Evolutionary conservation across 1,284 basidiomycete species (phyloP), one percentile per base, ranked within the genome.

Genomic region (Ceratobasidium sp.): DNA sequence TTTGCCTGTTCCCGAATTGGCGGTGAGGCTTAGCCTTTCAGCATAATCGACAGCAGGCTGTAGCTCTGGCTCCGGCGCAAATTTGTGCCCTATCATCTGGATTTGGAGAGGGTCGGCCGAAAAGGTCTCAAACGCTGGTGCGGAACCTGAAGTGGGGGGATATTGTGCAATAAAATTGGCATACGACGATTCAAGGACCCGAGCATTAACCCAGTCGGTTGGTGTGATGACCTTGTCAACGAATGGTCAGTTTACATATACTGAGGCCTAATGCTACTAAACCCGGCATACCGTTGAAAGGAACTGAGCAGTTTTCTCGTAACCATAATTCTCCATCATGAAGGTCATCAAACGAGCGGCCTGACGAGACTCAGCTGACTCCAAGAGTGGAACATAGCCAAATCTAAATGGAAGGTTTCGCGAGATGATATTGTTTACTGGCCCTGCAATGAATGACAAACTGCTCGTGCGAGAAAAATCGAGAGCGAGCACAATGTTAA

Each of bases 261-360:
- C 13, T 54, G 38, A 46, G 13, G 23, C 12, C 52, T 1, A 57
- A 57, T 66, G 67, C 62, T 33, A 62, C 6, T 23, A 5, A 77
- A 23, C 54, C 42, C 23, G 40, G 82, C 87, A 48, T 83, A 94
- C 92, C 79, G 85, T 84, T 78, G 85, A 85, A 61, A 95, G 82
- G 82, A 94, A 93, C 5, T 85, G 84, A 82, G 91, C 87, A 0
- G 94, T 91, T 78, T 86, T 87, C 61, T 87, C 89, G 13, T 90
- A 84, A 0, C 94, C 95, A 78, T 91, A 89, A 26, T 86, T 89
- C 38, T 90, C 87, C 48, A 92, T 85, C 5, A 94, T 82, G 82
- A 94, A 91, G 80, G 91, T 92, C 80, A 94, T 88, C 0, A 96
- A 81, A 78, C 89, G 88, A 1, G 94, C 94, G 89, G 96, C 92